A percentile compares a stretch with the other conserved stretches of the same genome.
These are phyloP conservation scores for Chrysochromulina tobinii DNA, from an alignment of 78 protist genomes.

Conservation along the genomic window DNA sequence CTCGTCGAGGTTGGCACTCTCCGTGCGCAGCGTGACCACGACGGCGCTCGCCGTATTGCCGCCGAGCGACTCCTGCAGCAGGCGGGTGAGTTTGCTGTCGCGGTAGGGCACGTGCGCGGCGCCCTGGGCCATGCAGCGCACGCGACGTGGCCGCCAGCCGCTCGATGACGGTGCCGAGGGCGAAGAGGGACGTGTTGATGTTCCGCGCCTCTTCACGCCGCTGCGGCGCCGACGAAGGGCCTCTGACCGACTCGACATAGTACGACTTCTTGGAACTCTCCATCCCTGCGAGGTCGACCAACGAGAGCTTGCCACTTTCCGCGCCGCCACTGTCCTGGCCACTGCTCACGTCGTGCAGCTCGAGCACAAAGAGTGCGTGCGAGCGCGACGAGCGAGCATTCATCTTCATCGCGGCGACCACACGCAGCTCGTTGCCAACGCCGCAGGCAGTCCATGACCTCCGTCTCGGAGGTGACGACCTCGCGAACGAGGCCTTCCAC, in stretches of 20 bases:
- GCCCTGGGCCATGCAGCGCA: too few species aligned
- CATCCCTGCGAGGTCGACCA: slow-evolving; percentile 84
- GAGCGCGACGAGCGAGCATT: slow-evolving; percentile 66
- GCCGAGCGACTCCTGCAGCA: slow-evolving; percentile 59
- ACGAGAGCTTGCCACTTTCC: slow-evolving; percentile 67
- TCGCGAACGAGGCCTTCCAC: slow-evolving; percentile 81
- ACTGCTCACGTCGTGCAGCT: slow-evolving; percentile 44
- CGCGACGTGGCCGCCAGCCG: not conserved
- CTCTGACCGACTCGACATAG: not conserved
- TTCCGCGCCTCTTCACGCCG: slow-evolving; percentile 55
- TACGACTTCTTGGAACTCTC: slow-evolving; percentile 55
- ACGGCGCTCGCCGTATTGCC: slow-evolving; percentile 62
- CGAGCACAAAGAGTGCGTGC: slow-evolving; percentile 79
- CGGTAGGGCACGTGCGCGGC: not conserved
- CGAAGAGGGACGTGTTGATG: slow-evolving; percentile 55
- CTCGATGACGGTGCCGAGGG: slow-evolving; percentile 47
- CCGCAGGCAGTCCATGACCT: slow-evolving; percentile 58
- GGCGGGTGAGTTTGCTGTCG: slow-evolving; percentile 44
- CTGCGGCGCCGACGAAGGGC: not conserved
- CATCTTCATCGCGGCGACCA: slow-evolving; percentile 68
- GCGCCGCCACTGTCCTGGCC: not conserved
- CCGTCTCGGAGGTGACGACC: slow-evolving; percentile 70
- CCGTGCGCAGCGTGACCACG: slow-evolving; percentile 60
- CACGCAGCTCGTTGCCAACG: slow-evolving; percentile 59
- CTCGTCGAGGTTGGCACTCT: slow-evolving; percentile 42